Evolutionary conservation across 2,329 filamentous ascomycete species (phyloP).

Genomic region (Sporothrix dimorphospora): DNA sequence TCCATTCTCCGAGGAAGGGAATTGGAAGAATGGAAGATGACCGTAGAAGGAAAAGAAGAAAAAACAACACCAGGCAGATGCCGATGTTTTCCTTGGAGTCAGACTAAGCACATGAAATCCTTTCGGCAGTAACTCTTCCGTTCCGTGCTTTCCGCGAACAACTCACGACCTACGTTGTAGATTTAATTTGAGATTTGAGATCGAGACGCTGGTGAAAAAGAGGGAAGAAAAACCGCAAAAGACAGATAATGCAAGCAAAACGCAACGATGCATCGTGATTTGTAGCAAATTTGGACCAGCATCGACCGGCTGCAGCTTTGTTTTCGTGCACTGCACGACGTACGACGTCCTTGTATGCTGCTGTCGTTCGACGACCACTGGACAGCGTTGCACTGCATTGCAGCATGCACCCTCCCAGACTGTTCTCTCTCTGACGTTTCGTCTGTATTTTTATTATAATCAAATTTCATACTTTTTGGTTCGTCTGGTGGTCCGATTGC

Average conservation of each 20-base stretch:
- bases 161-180: not conserved
- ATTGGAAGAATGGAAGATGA: not conserved
- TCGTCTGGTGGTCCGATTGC: not conserved
- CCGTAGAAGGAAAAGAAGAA: not conserved
- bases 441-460: not conserved
- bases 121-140: not conserved
- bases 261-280: not conserved
- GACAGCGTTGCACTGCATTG: not conserved
- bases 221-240: not conserved
- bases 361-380: not conserved
- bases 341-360: slow-evolving; percentile 2
- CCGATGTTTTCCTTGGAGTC: not conserved
- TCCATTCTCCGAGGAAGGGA: not conserved
- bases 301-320: too few relatives aligned
- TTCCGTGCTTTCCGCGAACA: not conserved
- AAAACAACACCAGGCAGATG: not conserved
- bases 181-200: not conserved
- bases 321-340: not conserved
- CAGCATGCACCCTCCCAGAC: not conserved
- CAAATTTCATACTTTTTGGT: not conserved
- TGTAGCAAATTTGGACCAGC: too few relatives aligned
- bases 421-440: not conserved
- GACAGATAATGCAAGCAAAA: not conserved
- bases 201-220: not conserved
- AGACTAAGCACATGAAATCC: not conserved